These are phyloP conservation scores for Vitellaria paradoxa DNA, from an alignment of 179 eudicot genomes.

Conservation along the genomic window DNA sequence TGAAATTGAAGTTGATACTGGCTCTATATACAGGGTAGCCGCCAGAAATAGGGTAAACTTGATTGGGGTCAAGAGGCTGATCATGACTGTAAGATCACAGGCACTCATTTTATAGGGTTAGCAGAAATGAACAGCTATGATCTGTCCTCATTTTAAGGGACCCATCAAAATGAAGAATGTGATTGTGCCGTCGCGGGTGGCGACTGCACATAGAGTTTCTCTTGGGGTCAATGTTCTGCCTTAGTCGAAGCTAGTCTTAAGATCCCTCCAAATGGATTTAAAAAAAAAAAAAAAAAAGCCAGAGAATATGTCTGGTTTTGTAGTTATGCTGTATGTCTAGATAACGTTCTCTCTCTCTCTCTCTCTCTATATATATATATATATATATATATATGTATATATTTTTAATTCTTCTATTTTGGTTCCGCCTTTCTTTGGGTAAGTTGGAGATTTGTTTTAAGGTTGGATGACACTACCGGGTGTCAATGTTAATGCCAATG, in stretches of 20 bases:
- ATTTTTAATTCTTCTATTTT: conserved; percentile 2
- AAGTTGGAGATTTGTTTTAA: neutral
- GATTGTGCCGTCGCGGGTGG: too few species aligned
- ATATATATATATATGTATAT: too few species aligned
- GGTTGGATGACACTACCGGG: neutral
- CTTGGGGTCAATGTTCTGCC: neutral
- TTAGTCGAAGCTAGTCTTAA: conserved; percentile 6
- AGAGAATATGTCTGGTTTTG: conserved; percentile 23
- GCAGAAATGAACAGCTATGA: too few species aligned
- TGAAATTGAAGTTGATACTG: neutral
- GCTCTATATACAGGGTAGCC: neutral
- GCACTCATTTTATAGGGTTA: too few species aligned
- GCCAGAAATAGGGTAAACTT: neutral
- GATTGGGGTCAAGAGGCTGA: conserved; percentile 19
- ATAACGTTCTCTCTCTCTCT: neutral
- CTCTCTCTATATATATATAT: too few species aligned
- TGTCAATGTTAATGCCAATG: neutral
- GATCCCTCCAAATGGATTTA: conserved; percentile 23
- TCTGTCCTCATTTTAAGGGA: too few species aligned
- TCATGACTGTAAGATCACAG: too few species aligned
- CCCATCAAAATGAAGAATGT: too few species aligned
- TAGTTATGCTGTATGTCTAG: conserved; percentile 4
- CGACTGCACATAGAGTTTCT: too few species aligned
- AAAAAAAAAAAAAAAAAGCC: too few species aligned
- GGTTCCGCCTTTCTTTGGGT: neutral